Evolutionary conservation across 169 alveolate genomes (phyloP).

Genomic region (Eimeria praecox): DNA sequence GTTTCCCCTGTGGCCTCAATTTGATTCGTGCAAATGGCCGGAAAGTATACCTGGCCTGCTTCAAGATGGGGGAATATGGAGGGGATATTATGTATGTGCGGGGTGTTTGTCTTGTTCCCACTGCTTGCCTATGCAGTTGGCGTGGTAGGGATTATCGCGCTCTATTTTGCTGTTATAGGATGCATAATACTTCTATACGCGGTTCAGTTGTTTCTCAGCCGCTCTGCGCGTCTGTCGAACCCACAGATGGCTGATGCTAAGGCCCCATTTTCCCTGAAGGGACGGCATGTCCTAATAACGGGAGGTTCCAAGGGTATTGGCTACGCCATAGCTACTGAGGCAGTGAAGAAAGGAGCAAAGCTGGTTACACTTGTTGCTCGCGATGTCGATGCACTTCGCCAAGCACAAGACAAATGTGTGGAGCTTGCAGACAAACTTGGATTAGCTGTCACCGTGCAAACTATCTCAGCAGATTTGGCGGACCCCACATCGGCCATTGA

Average conservation of each 20-base stretch:
- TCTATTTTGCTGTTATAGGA: slow-evolving; percentile 1
- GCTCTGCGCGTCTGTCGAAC: slow-evolving; percentile 27
- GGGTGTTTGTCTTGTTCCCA: slow-evolving; percentile 2
- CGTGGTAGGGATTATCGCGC: not conserved
- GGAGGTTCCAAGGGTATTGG: slow-evolving; percentile 82
- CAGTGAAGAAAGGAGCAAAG: slow-evolving; percentile 49
- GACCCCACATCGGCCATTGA: slow-evolving; percentile 30
- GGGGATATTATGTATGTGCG: slow-evolving; percentile 38
- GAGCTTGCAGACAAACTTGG: slow-evolving; percentile 7
- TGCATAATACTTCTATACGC: slow-evolving; percentile 55
- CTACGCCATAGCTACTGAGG: slow-evolving; percentile 67
- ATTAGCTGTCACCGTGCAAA: slow-evolving; percentile 51
- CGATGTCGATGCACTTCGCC: slow-evolving; percentile 5
- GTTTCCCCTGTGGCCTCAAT: not conserved
- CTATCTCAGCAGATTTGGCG: slow-evolving; percentile 64
- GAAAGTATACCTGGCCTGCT: not conserved
- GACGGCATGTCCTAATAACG: slow-evolving; percentile 77
- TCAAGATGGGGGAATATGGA: not conserved
- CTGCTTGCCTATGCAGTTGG: slow-evolving; percentile 39
- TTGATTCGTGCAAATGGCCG: slow-evolving; percentile 2
- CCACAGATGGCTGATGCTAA: not conserved
- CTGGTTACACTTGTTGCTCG: slow-evolving; percentile 77
- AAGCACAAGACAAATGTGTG: slow-evolving; percentile 56
- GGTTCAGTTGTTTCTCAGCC: slow-evolving; percentile 36
- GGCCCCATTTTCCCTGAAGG: slow-evolving; percentile 48